Percentiles rank a stretch among this genome's conserved stretches.
Evolutionary conservation across 352 stramenopile genomes (phyloP).

Genomic region (Elongisporangium prolatum): DNA sequence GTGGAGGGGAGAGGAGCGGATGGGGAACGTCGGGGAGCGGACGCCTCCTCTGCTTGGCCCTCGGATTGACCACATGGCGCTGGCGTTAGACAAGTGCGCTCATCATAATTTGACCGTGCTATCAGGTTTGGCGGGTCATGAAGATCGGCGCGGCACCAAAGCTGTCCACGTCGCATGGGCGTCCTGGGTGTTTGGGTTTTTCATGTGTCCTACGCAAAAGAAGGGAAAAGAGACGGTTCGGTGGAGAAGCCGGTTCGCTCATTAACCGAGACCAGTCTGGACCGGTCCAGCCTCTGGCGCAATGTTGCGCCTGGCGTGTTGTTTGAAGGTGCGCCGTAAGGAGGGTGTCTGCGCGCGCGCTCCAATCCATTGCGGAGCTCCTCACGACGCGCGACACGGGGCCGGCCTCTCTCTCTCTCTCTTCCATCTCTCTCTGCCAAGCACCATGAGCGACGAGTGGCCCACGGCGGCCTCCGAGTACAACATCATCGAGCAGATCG

Average conservation of each 20-base stretch:
- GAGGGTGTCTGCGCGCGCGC: slow-evolving; percentile 1
- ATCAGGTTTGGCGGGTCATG: no score
- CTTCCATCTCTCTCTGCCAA: not conserved
- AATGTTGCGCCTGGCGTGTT: not conserved
- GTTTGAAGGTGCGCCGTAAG: not conserved
- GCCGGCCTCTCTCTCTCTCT: not conserved
- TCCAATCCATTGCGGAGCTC: not conserved
- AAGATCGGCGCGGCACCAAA: no score
- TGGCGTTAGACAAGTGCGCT: no score
- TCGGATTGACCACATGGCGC: no score
- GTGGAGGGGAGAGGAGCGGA: no score
- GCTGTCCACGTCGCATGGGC: not conserved
- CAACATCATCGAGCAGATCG: slow-evolving; percentile 88
- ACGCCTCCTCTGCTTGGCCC: not conserved
- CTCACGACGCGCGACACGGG: no score
- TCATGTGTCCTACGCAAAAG: no score
- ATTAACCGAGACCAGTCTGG: not conserved
- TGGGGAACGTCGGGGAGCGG: not conserved
- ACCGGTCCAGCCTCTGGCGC: not conserved
- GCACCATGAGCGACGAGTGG: slow-evolving; percentile 80
- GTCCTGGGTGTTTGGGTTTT: not conserved
- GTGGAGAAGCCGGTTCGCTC: no score
- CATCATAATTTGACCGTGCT: no score
- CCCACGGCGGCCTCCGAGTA: slow-evolving; percentile 79
- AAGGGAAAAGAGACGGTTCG: no score